Evolutionary conservation across 805 yeast genomes (phyloP).

Genomic region (Barnettozyma californica): DNA sequence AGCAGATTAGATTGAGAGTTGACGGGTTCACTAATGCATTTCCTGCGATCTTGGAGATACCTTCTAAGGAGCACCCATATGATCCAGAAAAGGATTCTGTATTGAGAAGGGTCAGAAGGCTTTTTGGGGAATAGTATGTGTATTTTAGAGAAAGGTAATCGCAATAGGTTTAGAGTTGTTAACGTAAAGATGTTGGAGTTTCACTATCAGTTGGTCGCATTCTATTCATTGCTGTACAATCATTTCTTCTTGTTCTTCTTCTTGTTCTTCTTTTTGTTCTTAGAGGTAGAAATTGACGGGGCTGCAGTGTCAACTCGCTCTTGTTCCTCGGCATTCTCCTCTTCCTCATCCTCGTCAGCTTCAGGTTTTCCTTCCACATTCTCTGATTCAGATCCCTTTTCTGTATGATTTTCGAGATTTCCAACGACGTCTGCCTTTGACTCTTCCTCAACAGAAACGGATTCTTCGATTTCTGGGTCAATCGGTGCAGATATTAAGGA

Average conservation of each 20-base stretch:
- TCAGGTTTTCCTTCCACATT: background rate
- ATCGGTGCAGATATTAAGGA: background rate
- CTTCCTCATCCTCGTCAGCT: conserved; percentile 13
- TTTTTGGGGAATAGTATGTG: conserved; percentile 74
- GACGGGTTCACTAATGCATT: conserved; percentile 86
- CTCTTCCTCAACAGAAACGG: background rate
- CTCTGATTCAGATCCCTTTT: background rate
- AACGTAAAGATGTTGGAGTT: background rate
- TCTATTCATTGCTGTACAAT: conserved; percentile 6
- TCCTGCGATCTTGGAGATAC: conserved; percentile 95
- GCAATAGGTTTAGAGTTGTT: background rate
- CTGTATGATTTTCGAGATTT: background rate
- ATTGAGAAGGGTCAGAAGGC: conserved; percentile 86
- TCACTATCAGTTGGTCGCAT: background rate
- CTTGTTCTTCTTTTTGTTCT: conserved; percentile 6
- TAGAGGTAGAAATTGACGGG: background rate
- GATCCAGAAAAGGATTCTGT: conserved; percentile 97
- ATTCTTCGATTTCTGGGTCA: conserved; percentile 9
- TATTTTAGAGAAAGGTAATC: conserved; percentile 8
- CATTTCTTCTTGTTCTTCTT: conserved; percentile 14
- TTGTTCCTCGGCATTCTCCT: conserved; percentile 7
- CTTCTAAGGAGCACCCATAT: conserved; percentile 97
- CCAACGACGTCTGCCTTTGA: background rate
- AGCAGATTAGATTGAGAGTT: conserved; percentile 73
- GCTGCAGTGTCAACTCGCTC: background rate